These are phyloP conservation scores for Pseudonitzschia pungens DNA, from an alignment of 108 stramenopile genomes.

Conservation along the genomic window DNA sequence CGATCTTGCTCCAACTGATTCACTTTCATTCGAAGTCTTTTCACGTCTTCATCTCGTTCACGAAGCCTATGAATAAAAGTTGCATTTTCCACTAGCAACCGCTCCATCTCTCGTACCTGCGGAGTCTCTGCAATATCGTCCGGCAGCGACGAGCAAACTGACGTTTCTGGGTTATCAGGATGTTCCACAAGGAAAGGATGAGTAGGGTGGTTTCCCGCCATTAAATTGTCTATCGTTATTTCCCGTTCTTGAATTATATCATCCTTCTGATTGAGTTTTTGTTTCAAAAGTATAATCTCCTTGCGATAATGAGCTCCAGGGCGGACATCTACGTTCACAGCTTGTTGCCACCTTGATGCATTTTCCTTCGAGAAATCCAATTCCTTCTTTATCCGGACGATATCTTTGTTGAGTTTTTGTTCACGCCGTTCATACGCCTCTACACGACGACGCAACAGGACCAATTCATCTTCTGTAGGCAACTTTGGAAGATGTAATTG, in stretches of 20 bases:
- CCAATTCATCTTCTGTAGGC: neutral
- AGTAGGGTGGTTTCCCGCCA: conserved; percentile 1
- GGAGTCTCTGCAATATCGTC: conserved; percentile 9
- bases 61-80: neutral
- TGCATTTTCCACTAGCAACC: conserved; percentile 15
- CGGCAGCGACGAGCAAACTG: conserved; percentile 13
- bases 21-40: neutral
- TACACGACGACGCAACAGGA: neutral
- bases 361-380: conserved; percentile 3
- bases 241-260: conserved; percentile 15
- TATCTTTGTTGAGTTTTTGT: neutral
- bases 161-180: neutral
- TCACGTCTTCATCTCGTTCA: conserved; percentile 9
- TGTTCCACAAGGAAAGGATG: neutral
- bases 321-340: neutral
- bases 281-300: conserved; percentile 4
- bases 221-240: conserved; percentile 7
- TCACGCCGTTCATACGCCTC: neutral
- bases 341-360: neutral
- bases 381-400: neutral
- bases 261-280: conserved; percentile 4
- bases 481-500: neutral
- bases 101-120: conserved; percentile 11
- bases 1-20: neutral
- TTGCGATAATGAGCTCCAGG: conserved; percentile 15